Conservation (phyloP, 2,329 filamentous ascomycete species). For the Alternaria consortialis region DNA sequence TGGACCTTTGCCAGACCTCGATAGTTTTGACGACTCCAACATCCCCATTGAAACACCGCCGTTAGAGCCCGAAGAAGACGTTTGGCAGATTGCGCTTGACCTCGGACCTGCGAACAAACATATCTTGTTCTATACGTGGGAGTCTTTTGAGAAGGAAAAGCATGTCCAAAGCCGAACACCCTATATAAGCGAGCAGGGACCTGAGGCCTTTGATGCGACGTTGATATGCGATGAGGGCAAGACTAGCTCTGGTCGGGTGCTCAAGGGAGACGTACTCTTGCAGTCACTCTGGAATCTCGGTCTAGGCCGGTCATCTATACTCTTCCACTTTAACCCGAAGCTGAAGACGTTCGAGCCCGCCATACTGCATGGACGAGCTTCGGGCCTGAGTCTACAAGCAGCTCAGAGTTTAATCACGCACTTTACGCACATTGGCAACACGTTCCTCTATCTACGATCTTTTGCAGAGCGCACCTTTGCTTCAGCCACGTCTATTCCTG, state of each 20-base stretch:
- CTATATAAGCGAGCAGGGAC: constrained; percentile 75
- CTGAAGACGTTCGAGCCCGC: constrained; percentile 62
- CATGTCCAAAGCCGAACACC: constrained; percentile 55
- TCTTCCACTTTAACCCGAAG: constrained; percentile 70
- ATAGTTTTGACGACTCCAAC: constrained; percentile 43
- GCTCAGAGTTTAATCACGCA: constrained; percentile 63
- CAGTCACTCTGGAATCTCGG: constrained; percentile 70
- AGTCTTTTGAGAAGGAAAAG: constrained; percentile 65
- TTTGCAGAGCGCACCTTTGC: constrained; percentile 51
- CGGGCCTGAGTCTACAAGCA: constrained; percentile 60
- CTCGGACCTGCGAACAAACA: constrained; percentile 43
- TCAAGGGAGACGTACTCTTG: constrained; percentile 51
- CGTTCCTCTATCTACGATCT: constrained; percentile 45
- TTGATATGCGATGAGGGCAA: constrained; percentile 53
- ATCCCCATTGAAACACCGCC: constrained; percentile 38
- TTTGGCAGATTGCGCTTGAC: constrained; percentile 52
- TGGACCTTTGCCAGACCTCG: constrained; percentile 48
- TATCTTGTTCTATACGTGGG: constrained; percentile 70
- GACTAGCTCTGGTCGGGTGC: constrained; percentile 49
- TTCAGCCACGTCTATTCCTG: constrained; percentile 47
- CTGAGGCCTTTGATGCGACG: constrained; percentile 71
- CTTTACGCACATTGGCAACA: constrained; percentile 52
- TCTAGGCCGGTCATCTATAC: constrained; percentile 74
- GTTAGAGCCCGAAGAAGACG: constrained; percentile 44
- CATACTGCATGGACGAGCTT: constrained; percentile 57